These are phyloP conservation scores for Plasmodium falciparum DNA, from an alignment of 169 alveolate species.

Conservation along the genomic window DNA sequence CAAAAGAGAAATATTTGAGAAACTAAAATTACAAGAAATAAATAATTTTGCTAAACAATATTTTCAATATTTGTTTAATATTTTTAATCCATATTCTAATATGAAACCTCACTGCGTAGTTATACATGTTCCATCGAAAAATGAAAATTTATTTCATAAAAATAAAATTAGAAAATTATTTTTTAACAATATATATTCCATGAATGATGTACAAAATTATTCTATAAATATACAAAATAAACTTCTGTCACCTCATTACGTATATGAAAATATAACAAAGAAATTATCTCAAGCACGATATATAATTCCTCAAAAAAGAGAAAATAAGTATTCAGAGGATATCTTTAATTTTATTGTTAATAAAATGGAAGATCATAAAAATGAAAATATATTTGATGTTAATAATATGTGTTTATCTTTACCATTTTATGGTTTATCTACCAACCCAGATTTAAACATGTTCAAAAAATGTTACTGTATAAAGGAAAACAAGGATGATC, in stretches of 20 bases:
- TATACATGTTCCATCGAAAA: conserved; percentile 41
- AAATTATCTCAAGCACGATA: conserved; percentile 20
- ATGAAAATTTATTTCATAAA: conserved; percentile 13
- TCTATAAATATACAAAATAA: conserved; percentile 58
- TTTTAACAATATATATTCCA: conserved; percentile 41
- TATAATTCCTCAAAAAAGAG: background rate
- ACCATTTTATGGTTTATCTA: background rate
- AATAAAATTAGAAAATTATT: conserved; percentile 32
- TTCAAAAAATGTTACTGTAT: background rate
- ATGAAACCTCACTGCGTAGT: conserved; percentile 66
- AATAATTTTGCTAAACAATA: conserved; percentile 61
- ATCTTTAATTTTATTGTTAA: conserved; percentile 26
- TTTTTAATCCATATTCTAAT: conserved; percentile 39
- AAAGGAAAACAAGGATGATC: background rate
- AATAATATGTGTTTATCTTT: background rate
- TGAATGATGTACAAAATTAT: conserved; percentile 23
- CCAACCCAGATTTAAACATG: background rate
- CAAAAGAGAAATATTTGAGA: conserved; percentile 44
- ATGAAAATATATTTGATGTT: background rate
- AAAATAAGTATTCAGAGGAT: background rate
- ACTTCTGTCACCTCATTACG: conserved; percentile 26
- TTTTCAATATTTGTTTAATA: conserved; percentile 60
- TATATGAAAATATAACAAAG: conserved; percentile 50
- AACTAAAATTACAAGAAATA: conserved; percentile 47
- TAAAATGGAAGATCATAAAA: conserved; percentile 15